Evolutionary conservation across 2,329 filamentous ascomycete species (phyloP), one percentile per base, ranked within the genome.

Genomic region (Xylariaceae sp.): DNA sequence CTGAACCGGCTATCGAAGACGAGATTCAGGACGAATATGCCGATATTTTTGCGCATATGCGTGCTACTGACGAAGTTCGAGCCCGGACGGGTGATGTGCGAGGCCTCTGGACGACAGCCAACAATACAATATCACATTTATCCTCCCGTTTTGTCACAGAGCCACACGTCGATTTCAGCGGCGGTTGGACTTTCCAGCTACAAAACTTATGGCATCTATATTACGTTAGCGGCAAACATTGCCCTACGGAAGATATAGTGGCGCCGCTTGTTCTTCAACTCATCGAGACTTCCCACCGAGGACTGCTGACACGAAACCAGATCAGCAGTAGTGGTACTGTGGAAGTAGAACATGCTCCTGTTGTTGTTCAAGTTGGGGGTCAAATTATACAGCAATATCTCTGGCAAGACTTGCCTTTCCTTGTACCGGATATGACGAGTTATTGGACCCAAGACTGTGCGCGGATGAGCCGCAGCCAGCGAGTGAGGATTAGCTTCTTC

Each of bases 191-290:
- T 2, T 58, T 61, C 37, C 63, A 65, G 40, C 59, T 65, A 9
- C 61, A 62, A 34, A 62, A 65, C 49, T 45, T 65, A 28, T 65
- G 63, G 63, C 63, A 65, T 28, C 50, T 65, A 14, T 65, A 64
- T 31, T 65, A 64, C 29, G 63, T 65, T 21, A 41, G 61, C 14
- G 61, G 59, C 2, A 60, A 61, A 19, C n/a, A 62, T 44, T 64
- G 61, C 24, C 33, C 28, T 6, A 7, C 34, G 17, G 59, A 64
- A 37, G 46, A 53, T 4, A 16, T 34, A 7, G 45, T 65, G 37
- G 56, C 63, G 4, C 56, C 63, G 11, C 36, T 63, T 9, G 45
- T 65, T 4, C 56, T 65, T 21, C 63, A 62, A 21, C 40, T 65
- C 11, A 34, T 65, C 33, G 63, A 65, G 47, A 65, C 39, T 12